Conservation (phyloP, 768 basidiomycete genomes). For the Thelephora ganbajun region DNA sequence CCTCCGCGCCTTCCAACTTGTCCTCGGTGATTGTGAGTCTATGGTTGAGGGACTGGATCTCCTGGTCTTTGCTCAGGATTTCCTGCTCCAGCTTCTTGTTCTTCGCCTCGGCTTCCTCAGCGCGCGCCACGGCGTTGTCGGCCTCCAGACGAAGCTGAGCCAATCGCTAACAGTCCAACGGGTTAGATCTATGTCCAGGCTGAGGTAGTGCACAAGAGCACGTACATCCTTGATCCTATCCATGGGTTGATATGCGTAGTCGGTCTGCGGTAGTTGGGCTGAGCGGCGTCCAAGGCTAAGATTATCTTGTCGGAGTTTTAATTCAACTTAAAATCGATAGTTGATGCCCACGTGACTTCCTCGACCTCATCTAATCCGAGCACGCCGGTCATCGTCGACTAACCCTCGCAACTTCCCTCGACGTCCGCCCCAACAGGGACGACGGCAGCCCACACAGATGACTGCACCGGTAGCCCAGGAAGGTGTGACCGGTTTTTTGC, state of each 20-base stretch:
- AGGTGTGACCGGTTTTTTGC: constrained; percentile 29
- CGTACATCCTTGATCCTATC: constrained; percentile 35
- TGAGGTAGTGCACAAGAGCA: neutral
- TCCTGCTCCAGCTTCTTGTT: constrained; percentile 65
- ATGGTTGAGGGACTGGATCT: constrained; percentile 66
- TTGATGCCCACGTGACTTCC: neutral
- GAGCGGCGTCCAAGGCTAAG: constrained; percentile 11
- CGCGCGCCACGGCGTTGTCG: constrained; percentile 66
- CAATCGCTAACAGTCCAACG: constrained; percentile 43
- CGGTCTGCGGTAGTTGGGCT: constrained; percentile 9
- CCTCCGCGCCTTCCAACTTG: constrained; percentile 61
- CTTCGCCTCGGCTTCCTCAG: constrained; percentile 77
- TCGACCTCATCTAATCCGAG: neutral
- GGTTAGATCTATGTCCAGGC: neutral
- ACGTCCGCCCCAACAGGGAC: neutral
- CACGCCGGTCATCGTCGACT: constrained; percentile 2
- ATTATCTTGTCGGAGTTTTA: constrained; percentile 23
- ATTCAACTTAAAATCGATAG: constrained; percentile 6
- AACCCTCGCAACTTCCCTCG: neutral
- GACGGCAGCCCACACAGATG: constrained; percentile 24
- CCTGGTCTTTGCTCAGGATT: constrained; percentile 74
- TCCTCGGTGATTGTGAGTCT: constrained; percentile 49
- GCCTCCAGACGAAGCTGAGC: constrained; percentile 69
- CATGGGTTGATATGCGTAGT: constrained; percentile 15
- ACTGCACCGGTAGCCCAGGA: constrained; percentile 65